Conservation (phyloP, 176 grass and related monocot genomes). For the Oryza meridionalis region DNA sequence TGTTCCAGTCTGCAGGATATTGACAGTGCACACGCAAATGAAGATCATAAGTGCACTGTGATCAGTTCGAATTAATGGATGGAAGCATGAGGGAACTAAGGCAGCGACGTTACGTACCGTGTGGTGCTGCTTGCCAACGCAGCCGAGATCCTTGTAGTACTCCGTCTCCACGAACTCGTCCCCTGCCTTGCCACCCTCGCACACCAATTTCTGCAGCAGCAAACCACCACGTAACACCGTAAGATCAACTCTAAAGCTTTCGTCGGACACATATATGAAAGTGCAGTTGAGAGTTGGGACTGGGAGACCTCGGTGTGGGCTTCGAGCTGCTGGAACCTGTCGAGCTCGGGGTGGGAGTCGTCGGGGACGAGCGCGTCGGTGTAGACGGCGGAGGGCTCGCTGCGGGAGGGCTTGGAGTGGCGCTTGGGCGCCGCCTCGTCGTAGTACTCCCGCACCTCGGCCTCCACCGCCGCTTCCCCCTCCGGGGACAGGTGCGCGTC, state of each 20-base stretch:
- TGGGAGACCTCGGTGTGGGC: constrained; percentile 54
- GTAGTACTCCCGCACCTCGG: constrained; percentile 62
- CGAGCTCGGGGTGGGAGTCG: constrained; percentile 62
- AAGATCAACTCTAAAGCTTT: not conserved
- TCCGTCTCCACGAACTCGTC: constrained; percentile 88
- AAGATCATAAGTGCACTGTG: not conserved
- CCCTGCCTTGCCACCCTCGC: constrained; percentile 47
- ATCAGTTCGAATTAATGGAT: not conserved
- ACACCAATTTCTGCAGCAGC: constrained; percentile 53
- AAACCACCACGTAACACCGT: not conserved
- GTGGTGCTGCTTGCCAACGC: constrained; percentile 87
- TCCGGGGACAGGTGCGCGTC: constrained; percentile 58
- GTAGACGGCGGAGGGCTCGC: constrained; percentile 65
- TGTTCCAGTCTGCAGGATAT: constrained; percentile 66
- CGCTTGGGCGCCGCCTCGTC: constrained; percentile 67
- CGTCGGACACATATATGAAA: not conserved
- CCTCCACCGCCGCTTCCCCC: constrained; percentile 62
- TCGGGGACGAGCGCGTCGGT: constrained; percentile 47
- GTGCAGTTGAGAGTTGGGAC: not conserved
- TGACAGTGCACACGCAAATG: not conserved
- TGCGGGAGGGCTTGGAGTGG: constrained; percentile 88
- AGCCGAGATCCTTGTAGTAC: constrained; percentile 80
- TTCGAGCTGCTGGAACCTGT: constrained; percentile 69
- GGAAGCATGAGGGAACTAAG: not conserved
- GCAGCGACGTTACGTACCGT: constrained; percentile 43